These are phyloP conservation scores for Platismatia glauca DNA, from an alignment of 495 filamentous ascomycete genomes.

Conservation along the genomic window DNA sequence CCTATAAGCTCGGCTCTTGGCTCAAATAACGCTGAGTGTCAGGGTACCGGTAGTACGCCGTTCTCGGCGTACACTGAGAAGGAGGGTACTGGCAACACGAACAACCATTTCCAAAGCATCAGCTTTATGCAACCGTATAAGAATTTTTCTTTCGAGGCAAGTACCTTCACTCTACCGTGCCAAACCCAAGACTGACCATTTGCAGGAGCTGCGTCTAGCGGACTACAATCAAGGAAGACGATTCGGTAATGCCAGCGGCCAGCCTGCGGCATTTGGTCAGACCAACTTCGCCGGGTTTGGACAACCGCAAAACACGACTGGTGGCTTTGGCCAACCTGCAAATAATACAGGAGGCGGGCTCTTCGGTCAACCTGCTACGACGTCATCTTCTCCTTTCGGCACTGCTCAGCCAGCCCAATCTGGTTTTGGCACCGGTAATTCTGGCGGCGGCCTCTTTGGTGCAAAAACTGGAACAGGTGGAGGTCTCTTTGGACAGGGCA, in stretches of 20 bases:
- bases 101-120: slow-evolving; percentile 78
- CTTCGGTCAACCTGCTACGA: slow-evolving; percentile 44
- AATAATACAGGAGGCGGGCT: slow-evolving; percentile 37
- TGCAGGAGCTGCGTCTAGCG: slow-evolving; percentile 65
- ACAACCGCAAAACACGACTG: slow-evolving; percentile 13
- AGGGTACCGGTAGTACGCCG: slow-evolving; percentile 64
- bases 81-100: slow-evolving; percentile 49
- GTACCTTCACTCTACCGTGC: slow-evolving; percentile 6
- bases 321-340: slow-evolving; percentile 35
- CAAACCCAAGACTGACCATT: slow-evolving; percentile 12
- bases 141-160: slow-evolving; percentile 72
- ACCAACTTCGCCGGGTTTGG: neutral
- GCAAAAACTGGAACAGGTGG: slow-evolving; percentile 23
- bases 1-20: slow-evolving; percentile 42
- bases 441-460: slow-evolving; percentile 36
- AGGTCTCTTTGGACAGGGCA: slow-evolving; percentile 43
- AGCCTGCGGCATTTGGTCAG: slow-evolving; percentile 71
- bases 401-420: slow-evolving; percentile 39
- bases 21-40: slow-evolving; percentile 31
- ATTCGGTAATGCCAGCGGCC: slow-evolving; percentile 69
- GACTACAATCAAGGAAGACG: slow-evolving; percentile 85
- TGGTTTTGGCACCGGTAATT: slow-evolving; percentile 33
- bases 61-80: slow-evolving; percentile 78
- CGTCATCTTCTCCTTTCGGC: slow-evolving; percentile 42
- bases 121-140: slow-evolving; percentile 77